Conservation (phyloP, 1,284 basidiomycete genomes). For the Papiliotrema fonsecae region DNA sequence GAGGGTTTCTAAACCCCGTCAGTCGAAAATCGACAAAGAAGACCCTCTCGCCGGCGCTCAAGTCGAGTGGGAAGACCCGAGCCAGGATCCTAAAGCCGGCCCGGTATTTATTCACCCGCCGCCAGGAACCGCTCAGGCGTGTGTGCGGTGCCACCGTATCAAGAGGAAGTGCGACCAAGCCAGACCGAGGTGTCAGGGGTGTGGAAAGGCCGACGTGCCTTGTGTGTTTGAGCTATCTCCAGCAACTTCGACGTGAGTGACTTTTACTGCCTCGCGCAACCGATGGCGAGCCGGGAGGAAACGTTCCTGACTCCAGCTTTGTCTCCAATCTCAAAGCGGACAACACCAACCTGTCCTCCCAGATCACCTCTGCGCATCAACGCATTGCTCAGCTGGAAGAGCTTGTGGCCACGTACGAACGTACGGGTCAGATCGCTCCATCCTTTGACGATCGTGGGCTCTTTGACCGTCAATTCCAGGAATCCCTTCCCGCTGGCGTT, state of each 20-base stretch:
- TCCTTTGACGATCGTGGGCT: neutral
- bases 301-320: conserved; percentile 14
- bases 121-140: conserved; percentile 36
- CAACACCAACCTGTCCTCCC: conserved; percentile 17
- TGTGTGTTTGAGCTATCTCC: conserved; percentile 42
- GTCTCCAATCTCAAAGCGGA: conserved; percentile 31
- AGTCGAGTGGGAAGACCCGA: conserved; percentile 26
- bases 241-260: conserved; percentile 35
- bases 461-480: neutral
- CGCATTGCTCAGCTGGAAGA: conserved; percentile 33
- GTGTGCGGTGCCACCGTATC: conserved; percentile 40
- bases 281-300: neutral
- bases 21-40: conserved; percentile 6
- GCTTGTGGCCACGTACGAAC: conserved; percentile 12
- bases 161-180: conserved; percentile 42
- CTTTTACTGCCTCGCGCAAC: neutral
- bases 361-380: conserved; percentile 25
- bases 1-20: conserved; percentile 14
- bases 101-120: conserved; percentile 39
- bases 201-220: conserved; percentile 35
- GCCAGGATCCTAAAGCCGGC: conserved; percentile 30
- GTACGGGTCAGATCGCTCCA: conserved; percentile 4
- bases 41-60: conserved; percentile 1
- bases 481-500: neutral
- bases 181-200: conserved; percentile 36